Conservation (phyloP, 306 rosid genomes). For the Ochetophila trinervis region DNA sequence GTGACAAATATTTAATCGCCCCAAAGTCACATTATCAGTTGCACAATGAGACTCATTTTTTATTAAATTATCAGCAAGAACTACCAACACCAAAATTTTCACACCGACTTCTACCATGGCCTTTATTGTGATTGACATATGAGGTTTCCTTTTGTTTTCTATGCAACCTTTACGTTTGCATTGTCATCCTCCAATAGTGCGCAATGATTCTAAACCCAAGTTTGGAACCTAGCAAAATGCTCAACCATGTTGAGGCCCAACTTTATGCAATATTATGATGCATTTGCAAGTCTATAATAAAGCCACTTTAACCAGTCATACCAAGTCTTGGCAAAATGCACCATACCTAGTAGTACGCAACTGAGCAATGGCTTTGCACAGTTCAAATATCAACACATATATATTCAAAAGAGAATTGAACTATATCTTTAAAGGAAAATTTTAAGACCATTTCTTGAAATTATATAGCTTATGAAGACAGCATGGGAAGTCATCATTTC, state of each 20-base stretch:
- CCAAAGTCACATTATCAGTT: not conserved
- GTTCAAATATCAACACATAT: not conserved
- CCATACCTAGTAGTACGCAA: not conserved
- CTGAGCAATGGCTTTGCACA: constrained; percentile 2
- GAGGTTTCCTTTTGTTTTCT: not conserved
- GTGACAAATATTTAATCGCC: not conserved
- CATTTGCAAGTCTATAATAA: not conserved
- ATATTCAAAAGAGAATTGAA: too few species aligned
- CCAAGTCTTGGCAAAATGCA: not conserved
- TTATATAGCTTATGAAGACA: not conserved
- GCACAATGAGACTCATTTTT: not conserved
- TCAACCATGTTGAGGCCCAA: too few species aligned
- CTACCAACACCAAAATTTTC: not conserved
- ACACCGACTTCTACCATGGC: not conserved
- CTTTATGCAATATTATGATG: too few species aligned
- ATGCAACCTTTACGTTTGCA: too few species aligned
- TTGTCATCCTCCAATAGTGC: not conserved
- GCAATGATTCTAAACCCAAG: not conserved
- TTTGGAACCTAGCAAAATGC: not conserved
- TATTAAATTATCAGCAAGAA: not conserved
- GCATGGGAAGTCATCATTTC: not conserved
- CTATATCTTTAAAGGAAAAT: not conserved
- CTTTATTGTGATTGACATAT: not conserved
- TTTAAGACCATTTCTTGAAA: not conserved
- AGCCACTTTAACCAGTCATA: not conserved